Conservation (phyloP, 257 asterid species). For the Verbascum thapsus region DNA sequence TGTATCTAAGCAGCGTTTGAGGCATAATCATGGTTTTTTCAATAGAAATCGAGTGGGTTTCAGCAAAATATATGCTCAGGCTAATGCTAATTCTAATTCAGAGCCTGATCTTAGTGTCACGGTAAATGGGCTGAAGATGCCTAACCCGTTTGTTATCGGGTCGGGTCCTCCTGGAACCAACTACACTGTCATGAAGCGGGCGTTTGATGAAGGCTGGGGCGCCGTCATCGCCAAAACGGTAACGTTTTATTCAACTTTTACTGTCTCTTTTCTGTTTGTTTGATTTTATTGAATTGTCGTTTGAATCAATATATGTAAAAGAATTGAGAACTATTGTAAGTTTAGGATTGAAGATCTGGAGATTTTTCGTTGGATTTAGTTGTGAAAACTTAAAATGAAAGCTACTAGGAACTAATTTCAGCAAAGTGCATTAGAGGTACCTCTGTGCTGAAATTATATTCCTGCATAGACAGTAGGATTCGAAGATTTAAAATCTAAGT, state of each 20-base stretch:
- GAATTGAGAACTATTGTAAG: not conserved
- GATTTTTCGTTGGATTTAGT: too few species aligned
- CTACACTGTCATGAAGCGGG: constrained; percentile 89
- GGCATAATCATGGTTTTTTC: constrained; percentile 3
- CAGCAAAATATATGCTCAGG: constrained; percentile 52
- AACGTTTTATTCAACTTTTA: not conserved
- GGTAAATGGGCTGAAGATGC: constrained; percentile 91
- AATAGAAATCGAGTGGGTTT: constrained; percentile 44
- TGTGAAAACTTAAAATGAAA: too few species aligned
- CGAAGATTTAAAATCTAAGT: too few species aligned
- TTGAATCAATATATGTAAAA: not conserved
- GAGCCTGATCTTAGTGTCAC: constrained; percentile 94
- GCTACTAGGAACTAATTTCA: too few species aligned
- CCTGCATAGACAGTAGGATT: too few species aligned
- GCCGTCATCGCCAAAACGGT: constrained; percentile 99
- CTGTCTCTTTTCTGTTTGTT: not conserved
- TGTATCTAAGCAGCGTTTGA: constrained; percentile 30
- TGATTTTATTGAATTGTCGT: not conserved
- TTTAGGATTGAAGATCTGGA: too few species aligned
- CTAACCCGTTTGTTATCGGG: constrained; percentile 93
- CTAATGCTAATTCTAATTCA: constrained; percentile 26
- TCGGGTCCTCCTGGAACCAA: constrained; percentile 99
- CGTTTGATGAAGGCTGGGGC: constrained; percentile 98
- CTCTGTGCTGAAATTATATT: not conserved
- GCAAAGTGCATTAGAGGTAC: not conserved